Base-by-base conservation (phyloP, 2,329 filamentous ascomycete species). In the Pseudocercospora musae region DNA sequence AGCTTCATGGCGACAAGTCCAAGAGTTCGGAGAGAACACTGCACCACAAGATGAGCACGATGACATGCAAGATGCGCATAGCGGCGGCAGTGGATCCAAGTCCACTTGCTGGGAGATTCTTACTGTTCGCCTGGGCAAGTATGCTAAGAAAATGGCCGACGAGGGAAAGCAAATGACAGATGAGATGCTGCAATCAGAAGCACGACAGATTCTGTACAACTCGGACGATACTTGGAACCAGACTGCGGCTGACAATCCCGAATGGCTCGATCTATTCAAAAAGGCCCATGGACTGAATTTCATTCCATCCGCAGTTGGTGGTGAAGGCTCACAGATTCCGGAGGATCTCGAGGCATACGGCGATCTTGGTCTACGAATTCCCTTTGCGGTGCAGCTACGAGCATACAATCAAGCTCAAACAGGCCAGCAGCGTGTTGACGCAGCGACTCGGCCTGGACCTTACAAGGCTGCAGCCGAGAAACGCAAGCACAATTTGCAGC, bases 21-120 rank as follows among this genome's bases (percentile, higher is more conserved):
- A 37, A 46, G 59, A 58, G 15, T 44, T 27, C 18, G 44, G 55
- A 10, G 60, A 50, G 11, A 44, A 29, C 7, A n/a, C 23, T 15
- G 23, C 31, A 13, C 7, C 37, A 15, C 27, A 21, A 20, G 48
- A 48, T 5, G 15, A 18, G n/a, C 25, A 62, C 11, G 59, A 61
- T 11, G 62, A 58, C 20, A 52, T 54, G n/a, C 49, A 58, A 20
- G 55, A 59, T 23, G 58, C 60, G 20, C 61, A 57, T 48, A 53
- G 60, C 20, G 57, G 55, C n/a, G 58, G 62, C 49, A 53, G 33
- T 20, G 60, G 58, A 3, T 57, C 20, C 15, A 71, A 69, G 40
- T 63, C 72, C 1, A 82, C 80, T 0, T 82, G 80, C 68, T 82
- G 80, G 80, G 80, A 82, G 59, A 78, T 82, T 11, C 70, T 82